These are phyloP conservation scores for Alternaria longipes DNA, from an alignment of 2,329 filamentous ascomycete species.

Conservation along the genomic window DNA sequence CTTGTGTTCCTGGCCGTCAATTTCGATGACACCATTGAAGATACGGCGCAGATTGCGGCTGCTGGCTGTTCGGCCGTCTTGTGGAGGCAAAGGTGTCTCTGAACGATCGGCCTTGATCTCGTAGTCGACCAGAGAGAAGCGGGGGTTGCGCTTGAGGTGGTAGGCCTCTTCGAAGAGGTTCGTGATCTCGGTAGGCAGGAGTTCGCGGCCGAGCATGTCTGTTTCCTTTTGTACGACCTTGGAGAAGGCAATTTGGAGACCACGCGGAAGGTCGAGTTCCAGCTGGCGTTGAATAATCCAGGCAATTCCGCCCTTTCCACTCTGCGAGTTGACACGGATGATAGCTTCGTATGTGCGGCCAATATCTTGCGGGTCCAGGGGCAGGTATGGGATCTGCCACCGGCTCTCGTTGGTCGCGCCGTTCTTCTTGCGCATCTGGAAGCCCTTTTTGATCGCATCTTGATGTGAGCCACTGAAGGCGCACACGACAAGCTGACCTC, in stretches of 20 bases:
- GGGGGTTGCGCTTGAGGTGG: constrained; percentile 81
- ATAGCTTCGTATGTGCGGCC: constrained; percentile 97
- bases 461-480: constrained; percentile 94
- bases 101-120: constrained; percentile 87
- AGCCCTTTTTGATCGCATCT: constrained; percentile 93
- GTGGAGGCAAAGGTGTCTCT: constrained; percentile 73
- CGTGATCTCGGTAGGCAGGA: constrained; percentile 84
- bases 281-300: constrained; percentile 93
- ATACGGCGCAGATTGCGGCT: constrained; percentile 80
- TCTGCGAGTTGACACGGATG: constrained; percentile 97
- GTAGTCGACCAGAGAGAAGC: constrained; percentile 90
- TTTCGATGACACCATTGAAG: constrained; percentile 84
- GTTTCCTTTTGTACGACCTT: constrained; percentile 84
- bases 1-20: constrained; percentile 81
- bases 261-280: constrained; percentile 89
- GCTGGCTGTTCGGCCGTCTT: constrained; percentile 75
- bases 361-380: constrained; percentile 91
- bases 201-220: constrained; percentile 82
- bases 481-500: constrained; percentile 88
- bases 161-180: constrained; percentile 89
- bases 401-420: constrained; percentile 68
- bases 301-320: constrained; percentile 91
- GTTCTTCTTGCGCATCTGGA: constrained; percentile 72
- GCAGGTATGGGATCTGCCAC: constrained; percentile 92
- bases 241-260: constrained; percentile 90